Base-by-base conservation (phyloP, 2,329 filamentous ascomycete genomes). In the Didymellaceae sp. region DNA sequence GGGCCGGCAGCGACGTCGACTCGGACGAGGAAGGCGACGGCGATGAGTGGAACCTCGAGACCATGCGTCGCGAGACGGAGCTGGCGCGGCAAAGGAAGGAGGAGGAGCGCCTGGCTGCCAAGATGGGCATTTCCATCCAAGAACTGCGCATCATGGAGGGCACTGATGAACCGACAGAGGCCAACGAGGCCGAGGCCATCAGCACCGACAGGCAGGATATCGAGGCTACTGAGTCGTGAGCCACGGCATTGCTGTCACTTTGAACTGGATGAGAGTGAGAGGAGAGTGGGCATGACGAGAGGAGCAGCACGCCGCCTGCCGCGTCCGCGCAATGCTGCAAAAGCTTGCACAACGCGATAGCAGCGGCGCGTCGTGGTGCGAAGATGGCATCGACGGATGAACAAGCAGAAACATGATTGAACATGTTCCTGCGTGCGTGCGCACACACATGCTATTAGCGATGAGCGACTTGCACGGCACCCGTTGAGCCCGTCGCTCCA, bases 21-120 rank as follows among this genome's bases (percentile, higher is more conserved):
- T 58, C 84, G 14, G 86, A 86, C 11, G 86, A 85, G 14, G 86
- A 86, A 9, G 86, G 85, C 11, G 82, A 84, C 32, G 82, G 83
- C n/a, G 75, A 78, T 26, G 75, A 77, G 5, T 97, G 87, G 86
- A 96, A 96, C 67, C 75, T 97, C 63, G 87, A 91, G 64, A 90
- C 87, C 54, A 76, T 97, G 71, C 84, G 94, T 52, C 80, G 81
- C 65, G 92, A 97, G 79, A 99, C 94, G 0, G 90, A 96, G 71
- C 84, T 82, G 3, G 70, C 93, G 22, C 81, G 86, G 40, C 80
- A 85, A 57, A 81, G 80, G 78, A 92, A 88, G 73, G 93, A 97
- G 74, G 87, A 91, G 61, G 90, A 96, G 62, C 72, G 84, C 21
- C 62, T 86, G 62, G 67, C 66, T 2, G 61, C 59, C 9, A 52